A percentile compares a stretch with the other conserved stretches of the same genome.
Evolutionary conservation across 192 early-diverging fungal genomes (phyloP).

Genomic region (Umbelopsis sp.): DNA sequence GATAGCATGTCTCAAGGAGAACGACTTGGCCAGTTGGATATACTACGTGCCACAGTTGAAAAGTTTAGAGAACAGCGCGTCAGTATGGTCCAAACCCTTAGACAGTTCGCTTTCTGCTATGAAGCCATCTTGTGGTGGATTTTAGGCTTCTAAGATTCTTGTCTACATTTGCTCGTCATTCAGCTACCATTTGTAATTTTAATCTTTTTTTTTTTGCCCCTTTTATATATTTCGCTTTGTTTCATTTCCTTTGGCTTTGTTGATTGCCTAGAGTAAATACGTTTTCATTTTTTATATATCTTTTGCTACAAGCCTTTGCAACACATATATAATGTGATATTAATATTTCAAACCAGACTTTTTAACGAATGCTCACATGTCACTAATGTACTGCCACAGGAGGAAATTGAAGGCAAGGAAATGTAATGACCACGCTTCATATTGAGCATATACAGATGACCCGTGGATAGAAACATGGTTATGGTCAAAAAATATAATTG

Average conservation of each 20-base stretch:
- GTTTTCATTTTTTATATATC: neutral
- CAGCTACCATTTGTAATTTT: neutral
- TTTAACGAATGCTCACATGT: no score
- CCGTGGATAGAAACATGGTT: no score
- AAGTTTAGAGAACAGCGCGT: conserved; percentile 78
- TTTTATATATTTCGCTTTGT: neutral
- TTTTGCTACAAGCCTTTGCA: neutral
- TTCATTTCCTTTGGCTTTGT: neutral
- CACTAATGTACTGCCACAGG: no score
- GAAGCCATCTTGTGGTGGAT: conserved; percentile 69
- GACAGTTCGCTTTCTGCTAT: conserved; percentile 86
- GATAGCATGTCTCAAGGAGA: conserved; percentile 18
- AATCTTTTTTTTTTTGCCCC: neutral
- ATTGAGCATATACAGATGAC: no score
- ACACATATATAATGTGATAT: neutral
- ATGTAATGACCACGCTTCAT: no score
- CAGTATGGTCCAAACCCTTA: conserved; percentile 78
- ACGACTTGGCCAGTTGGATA: conserved; percentile 45
- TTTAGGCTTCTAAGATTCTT: conserved; percentile 19
- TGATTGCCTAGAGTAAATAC: neutral
- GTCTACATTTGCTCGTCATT: neutral
- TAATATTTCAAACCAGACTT: no score
- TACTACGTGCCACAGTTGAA: conserved; percentile 61
- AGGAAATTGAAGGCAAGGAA: no score
- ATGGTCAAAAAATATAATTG: no score